phyloP scores from a whole-genome alignment of 2,329 filamentous ascomycete genomes.

The Fusarium haematococcum region DNA sequence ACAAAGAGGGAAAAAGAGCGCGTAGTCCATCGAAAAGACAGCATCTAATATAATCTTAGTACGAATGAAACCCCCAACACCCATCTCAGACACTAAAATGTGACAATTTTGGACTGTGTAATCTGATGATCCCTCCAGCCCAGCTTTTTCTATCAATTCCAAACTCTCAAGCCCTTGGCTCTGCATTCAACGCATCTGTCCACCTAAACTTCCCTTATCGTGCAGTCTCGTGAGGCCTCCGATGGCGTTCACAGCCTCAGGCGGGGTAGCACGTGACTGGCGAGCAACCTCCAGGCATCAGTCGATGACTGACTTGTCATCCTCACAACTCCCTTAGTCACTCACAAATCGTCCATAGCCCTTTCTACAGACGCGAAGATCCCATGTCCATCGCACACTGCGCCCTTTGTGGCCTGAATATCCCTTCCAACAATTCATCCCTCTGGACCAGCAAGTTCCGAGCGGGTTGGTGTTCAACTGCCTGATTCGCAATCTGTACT shows the following conservation, averaged over 20 bases:
- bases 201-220: background rate
- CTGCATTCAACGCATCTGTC: background rate
- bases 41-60: too few species aligned
- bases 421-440: background rate
- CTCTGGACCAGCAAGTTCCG: background rate
- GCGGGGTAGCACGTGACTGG: background rate
- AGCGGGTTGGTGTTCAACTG: background rate
- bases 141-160: background rate
- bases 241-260: background rate
- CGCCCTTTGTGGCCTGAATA: background rate
- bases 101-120: background rate
- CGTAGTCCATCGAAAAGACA: too few species aligned
- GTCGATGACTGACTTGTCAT: background rate
- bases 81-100: background rate
- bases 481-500: background rate
- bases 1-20: too few species aligned
- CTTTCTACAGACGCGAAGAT: background rate
- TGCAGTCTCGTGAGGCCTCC: background rate
- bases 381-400: background rate
- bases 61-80: background rate
- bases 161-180: background rate
- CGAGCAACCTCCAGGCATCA: background rate
- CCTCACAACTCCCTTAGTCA: background rate
- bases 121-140: background rate
- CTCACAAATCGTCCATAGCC: background rate